phyloP scores from a whole-genome alignment of 2,329 filamentous ascomycete species.

The Sordariomycetes sp. region DNA sequence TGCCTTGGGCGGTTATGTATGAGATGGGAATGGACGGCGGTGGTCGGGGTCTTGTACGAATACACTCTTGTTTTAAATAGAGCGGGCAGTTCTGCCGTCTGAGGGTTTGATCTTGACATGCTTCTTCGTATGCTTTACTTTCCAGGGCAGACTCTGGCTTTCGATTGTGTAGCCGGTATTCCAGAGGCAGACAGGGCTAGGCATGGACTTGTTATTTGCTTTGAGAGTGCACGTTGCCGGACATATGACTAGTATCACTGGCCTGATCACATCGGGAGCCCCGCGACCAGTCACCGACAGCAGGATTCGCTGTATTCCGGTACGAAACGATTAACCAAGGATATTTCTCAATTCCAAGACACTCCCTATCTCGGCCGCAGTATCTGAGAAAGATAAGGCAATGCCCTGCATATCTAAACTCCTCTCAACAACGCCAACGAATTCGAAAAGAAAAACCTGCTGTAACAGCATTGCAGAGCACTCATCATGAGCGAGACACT shows the following conservation, averaged over 20 bases:
- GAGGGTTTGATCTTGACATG: neutral
- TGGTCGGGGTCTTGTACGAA: conserved; percentile 1
- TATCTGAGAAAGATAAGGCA: neutral
- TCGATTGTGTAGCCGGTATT: neutral
- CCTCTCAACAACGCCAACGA: neutral
- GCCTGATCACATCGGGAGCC: neutral
- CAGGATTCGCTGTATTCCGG: neutral
- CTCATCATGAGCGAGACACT: conserved; percentile 44
- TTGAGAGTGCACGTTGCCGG: too few relatives aligned
- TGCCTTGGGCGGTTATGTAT: neutral
- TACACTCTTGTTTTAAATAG: neutral
- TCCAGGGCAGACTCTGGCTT: neutral
- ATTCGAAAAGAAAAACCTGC: neutral
- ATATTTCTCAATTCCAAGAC: neutral
- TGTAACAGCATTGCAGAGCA: neutral
- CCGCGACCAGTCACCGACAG: neutral
- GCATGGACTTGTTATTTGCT: neutral
- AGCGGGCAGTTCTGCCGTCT: neutral
- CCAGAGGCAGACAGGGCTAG: too few relatives aligned
- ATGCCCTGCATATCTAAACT: neutral
- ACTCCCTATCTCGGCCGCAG: neutral
- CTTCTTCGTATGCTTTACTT: neutral
- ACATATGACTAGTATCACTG: too few relatives aligned
- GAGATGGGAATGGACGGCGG: neutral
- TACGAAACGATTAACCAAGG: neutral